Evolutionary conservation across 2,329 filamentous ascomycete genomes (phyloP).

Genomic region (Chrysoporthe deuterocubensis): DNA sequence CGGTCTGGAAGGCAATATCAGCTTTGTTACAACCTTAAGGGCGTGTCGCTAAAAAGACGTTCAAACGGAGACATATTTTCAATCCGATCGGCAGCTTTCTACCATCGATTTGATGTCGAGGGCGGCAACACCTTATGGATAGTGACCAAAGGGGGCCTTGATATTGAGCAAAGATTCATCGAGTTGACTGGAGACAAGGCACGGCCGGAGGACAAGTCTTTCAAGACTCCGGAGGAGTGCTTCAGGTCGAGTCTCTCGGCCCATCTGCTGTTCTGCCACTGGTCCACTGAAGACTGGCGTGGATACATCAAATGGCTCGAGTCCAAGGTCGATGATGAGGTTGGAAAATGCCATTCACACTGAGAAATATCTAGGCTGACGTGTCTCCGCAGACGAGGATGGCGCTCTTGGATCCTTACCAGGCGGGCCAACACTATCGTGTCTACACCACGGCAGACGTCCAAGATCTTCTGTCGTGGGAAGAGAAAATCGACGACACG

Average conservation of each 20-base stretch:
- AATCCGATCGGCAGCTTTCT: background rate
- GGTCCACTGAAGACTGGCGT: constrained; percentile 47
- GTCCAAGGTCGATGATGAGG: constrained; percentile 30
- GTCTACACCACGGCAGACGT: constrained; percentile 36
- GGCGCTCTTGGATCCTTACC: constrained; percentile 31
- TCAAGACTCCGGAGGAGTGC: constrained; percentile 38
- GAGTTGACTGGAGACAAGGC: constrained; percentile 39
- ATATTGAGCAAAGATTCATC: constrained; percentile 37
- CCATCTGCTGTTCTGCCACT: constrained; percentile 44
- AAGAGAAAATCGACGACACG: constrained; percentile 42
- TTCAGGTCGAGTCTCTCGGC: constrained; percentile 42
- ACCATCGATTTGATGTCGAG: background rate
- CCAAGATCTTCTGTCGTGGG: constrained; percentile 42
- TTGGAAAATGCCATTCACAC: background rate
- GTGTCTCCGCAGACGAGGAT: constrained; percentile 25
- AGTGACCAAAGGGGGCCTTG: background rate
- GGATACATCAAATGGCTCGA: constrained; percentile 44
- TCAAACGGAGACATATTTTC: background rate
- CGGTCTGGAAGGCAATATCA: constrained; percentile 43
- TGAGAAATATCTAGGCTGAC: background rate
- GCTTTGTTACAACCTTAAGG: constrained; percentile 47
- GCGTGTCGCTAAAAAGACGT: constrained; percentile 24
- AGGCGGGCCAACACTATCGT: constrained; percentile 26
- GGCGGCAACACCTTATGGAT: background rate
- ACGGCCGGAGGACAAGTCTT: constrained; percentile 39